Percentiles rank a stretch among this genome's conserved stretches.
Evolutionary conservation across 2,329 filamentous ascomycete genomes (phyloP).

Genomic region (Talaromyces sp.): DNA sequence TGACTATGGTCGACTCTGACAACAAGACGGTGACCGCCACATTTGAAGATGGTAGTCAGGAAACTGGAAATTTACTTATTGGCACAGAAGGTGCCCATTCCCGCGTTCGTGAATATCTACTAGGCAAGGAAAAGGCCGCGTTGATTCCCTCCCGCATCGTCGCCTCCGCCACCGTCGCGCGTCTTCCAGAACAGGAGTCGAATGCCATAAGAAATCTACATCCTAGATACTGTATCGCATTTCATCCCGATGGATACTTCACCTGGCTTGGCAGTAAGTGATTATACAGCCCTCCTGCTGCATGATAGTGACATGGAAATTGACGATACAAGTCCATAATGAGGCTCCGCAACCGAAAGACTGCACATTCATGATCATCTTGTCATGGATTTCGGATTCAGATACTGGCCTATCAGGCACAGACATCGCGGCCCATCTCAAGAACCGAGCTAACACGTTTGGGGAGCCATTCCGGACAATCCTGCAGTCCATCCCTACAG

Average conservation of each 20-base stretch:
- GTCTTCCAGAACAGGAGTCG: constrained; percentile 4
- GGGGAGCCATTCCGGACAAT: constrained; percentile 29
- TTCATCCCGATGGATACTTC: constrained; percentile 11
- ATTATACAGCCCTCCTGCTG: no score
- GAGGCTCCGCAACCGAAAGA: constrained; percentile 6
- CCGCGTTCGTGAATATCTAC: constrained; percentile 8
- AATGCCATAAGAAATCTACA: constrained; percentile 2
- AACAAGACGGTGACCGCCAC: constrained; percentile 3
- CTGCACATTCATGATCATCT: constrained; percentile 9
- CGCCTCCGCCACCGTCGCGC: constrained; percentile 3
- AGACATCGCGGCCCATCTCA: constrained; percentile 7
- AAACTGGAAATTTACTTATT: constrained; percentile 9
- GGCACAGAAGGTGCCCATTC: constrained; percentile 13
- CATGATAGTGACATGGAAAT: no score
- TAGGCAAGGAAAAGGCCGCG: constrained; percentile 11
- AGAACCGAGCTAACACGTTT: constrained; percentile 14
- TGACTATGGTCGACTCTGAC: constrained; percentile 3
- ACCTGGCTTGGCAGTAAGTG: constrained; percentile 8
- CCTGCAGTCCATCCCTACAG: constrained; percentile 27
- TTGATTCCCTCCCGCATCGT: constrained; percentile 5
- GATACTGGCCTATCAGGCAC: constrained; percentile 5
- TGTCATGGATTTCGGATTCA: constrained; percentile 10
- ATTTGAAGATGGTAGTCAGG: constrained; percentile 10
- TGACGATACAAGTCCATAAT: constrained; percentile 2
- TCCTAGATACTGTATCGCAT: constrained; percentile 3